A percentile compares a stretch with the other conserved stretches of the same genome.
Evolutionary conservation across 1,139 yeast genomes (phyloP).

Genomic region (Debaryomyces sp.): DNA sequence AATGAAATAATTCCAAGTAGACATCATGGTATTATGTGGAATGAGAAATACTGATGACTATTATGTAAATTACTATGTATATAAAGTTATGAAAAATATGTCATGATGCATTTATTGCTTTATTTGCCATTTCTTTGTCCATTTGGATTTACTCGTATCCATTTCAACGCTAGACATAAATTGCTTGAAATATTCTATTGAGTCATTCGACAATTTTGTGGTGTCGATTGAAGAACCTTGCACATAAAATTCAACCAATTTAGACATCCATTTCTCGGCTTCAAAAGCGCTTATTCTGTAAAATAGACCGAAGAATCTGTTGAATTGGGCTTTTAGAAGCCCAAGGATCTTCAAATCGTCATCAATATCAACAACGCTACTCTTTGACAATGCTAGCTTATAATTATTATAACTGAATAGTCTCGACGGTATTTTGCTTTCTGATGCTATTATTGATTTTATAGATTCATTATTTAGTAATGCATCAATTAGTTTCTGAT

Average conservation of each 20-base stretch:
- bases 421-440: constrained; percentile 14
- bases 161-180: constrained; percentile 4
- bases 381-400: constrained; percentile 8
- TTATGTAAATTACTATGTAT: background rate
- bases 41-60: constrained; percentile 10
- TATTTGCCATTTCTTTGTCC: constrained; percentile 7
- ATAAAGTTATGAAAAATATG: background rate
- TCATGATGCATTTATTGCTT: background rate
- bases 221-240: constrained; percentile 3
- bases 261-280: constrained; percentile 13
- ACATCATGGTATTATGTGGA: constrained; percentile 23
- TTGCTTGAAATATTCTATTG: constrained; percentile 8
- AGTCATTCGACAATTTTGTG: background rate
- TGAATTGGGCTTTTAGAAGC: constrained; percentile 14
- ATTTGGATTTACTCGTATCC: constrained; percentile 4
- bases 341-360: constrained; percentile 6
- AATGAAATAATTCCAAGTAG: constrained; percentile 16
- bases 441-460: constrained; percentile 16
- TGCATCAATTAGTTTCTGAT: constrained; percentile 7
- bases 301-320: constrained; percentile 15
- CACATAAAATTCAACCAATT: constrained; percentile 12
- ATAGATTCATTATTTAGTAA: constrained; percentile 12
- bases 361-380: constrained; percentile 5
- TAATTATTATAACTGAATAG: constrained; percentile 12
- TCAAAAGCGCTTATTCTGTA: constrained; percentile 12